A percentile compares a stretch with the other conserved stretches of the same genome.
These are phyloP conservation scores for Penicillium sp. DNA, from an alignment of 2,329 filamentous ascomycete species.

Conservation along the genomic window DNA sequence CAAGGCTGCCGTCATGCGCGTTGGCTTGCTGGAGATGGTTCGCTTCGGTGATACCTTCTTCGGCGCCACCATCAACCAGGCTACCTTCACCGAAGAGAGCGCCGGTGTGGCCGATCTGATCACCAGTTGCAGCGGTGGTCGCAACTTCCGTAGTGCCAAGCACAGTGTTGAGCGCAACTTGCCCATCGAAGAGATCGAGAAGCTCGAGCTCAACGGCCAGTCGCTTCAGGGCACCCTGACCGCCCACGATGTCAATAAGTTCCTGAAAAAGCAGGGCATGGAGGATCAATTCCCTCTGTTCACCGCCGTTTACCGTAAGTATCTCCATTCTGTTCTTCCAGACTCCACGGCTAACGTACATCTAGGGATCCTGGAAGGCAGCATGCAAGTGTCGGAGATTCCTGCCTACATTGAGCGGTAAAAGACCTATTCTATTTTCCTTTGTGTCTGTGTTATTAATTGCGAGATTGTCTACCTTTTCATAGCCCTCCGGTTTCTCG, in stretches of 20 bases:
- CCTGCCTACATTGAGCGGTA: conserved; percentile 62
- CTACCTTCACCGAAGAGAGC: conserved; percentile 95
- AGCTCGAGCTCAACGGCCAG: conserved; percentile 88
- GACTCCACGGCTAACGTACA: conserved; percentile 16
- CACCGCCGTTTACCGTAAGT: conserved; percentile 72
- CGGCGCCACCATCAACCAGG: conserved; percentile 71
- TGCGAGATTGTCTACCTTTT: conserved; percentile 15
- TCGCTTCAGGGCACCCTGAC: conserved; percentile 94
- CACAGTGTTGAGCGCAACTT: conserved; percentile 77
- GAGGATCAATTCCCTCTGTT: conserved; percentile 89
- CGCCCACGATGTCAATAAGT: conserved; percentile 84
- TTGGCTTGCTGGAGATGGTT: conserved; percentile 94
- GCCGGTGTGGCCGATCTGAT: conserved; percentile 94
- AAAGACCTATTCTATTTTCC: conserved; percentile 21
- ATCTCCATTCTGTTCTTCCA: conserved; percentile 7
- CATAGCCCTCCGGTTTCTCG: conserved; percentile 20
- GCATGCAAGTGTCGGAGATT: conserved; percentile 75
- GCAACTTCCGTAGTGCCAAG: conserved; percentile 93
- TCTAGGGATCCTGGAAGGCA: conserved; percentile 70
- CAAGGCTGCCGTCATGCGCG: conserved; percentile 97
- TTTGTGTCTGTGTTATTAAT: conserved; percentile 21
- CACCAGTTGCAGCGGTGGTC: conserved; percentile 85
- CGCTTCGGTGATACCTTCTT: conserved; percentile 95
- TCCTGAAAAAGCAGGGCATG: conserved; percentile 72
- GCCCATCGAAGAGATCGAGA: conserved; percentile 82